Base-by-base conservation (phyloP, 2,329 filamentous ascomycete species). In the Coniella lustricola region DNA sequence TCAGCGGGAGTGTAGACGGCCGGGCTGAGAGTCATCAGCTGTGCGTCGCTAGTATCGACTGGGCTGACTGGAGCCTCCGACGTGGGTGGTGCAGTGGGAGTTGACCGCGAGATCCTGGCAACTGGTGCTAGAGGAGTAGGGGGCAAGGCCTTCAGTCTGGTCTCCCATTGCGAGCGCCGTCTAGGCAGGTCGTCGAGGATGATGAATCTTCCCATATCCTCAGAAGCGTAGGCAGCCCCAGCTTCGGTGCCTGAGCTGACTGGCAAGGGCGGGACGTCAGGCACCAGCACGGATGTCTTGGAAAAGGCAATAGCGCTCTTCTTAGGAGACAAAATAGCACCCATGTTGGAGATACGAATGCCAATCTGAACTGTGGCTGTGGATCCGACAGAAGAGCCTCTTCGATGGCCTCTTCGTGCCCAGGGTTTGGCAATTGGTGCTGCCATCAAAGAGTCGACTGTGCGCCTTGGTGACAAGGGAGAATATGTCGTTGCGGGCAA, bases 311-410 rank as follows among this genome's bases (percentile, higher is more conserved):
- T 50, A 7, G 52, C 48, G 8, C 46, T 56, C 44, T n/a, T 41
- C 47, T 63, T 57, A 16, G 66, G 58, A 14, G 65, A 66, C 1
- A 67, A 64, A 53, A 78, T 71, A 54, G 79, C 74, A 13, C 73
- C 67, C 29, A 76, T 72, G 46, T 74, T 79, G 21, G 83, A 87
- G 48, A 87, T 70, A 10, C 84, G 76, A 14, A 87, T 69, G 1
- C 83, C 84, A 44, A 87, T 87, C 59, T 86, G 82, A 10, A 87
- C 82, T 0, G 82, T 87, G 20, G 82, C 82, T 9, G 78, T 78
- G 38, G 83, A 86, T 14, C 71, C 72, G 36, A 81, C 70, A 1
- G 83, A 87, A 4, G 80, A 81, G 50, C 79, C 72, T 38, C 82
- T 73, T 16, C 69, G 67, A 58, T 77, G 76, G n/a, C 72, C 68